A percentile compares a stretch with the other conserved stretches of the same genome.
Evolutionary conservation across 139 green algal species (phyloP).

Genomic region (Coccomyxa sp.): DNA sequence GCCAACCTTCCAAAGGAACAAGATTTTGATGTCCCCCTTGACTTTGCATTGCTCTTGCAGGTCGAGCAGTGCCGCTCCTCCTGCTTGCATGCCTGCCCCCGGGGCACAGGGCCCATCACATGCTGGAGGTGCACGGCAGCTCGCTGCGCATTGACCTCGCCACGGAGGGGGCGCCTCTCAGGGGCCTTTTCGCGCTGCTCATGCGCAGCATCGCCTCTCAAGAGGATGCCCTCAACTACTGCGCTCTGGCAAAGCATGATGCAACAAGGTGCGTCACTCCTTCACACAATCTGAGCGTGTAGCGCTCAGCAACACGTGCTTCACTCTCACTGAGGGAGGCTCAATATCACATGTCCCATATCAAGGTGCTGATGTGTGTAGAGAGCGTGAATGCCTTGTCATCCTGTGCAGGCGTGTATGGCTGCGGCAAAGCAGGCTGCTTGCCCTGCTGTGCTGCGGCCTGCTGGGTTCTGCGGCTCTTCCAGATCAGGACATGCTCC

Average conservation of each 20-base stretch:
- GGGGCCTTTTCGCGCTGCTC: conserved; percentile 43
- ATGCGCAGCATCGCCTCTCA: conserved; percentile 29
- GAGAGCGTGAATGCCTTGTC: not conserved
- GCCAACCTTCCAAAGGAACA: not conserved
- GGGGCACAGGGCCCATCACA: not conserved
- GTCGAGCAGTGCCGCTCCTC: not conserved
- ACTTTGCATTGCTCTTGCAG: not conserved
- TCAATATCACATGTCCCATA: not conserved
- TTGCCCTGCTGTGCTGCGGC: conserved; percentile 30
- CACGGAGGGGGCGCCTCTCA: conserved; percentile 14
- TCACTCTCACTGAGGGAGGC: not conserved
- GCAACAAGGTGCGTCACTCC: conserved; percentile 1
- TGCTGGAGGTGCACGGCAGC: not conserved
- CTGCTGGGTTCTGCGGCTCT: conserved; percentile 10
- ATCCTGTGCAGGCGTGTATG: conserved; percentile 8
- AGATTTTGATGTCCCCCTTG: not conserved
- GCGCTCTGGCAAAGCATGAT: conserved; percentile 3
- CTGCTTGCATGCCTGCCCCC: not conserved
- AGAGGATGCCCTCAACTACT: conserved; percentile 17
- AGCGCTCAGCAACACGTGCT: not conserved
- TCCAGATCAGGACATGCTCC: conserved; percentile 17
- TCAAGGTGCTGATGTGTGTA: not conserved
- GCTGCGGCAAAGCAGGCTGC: conserved; percentile 21
- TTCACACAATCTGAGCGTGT: not conserved
- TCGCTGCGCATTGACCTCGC: not conserved